Evolutionary conservation across 2,329 filamentous ascomycete species (phyloP), one percentile per base, ranked within the genome.

Genomic region (Stachybotrys chartarum): DNA sequence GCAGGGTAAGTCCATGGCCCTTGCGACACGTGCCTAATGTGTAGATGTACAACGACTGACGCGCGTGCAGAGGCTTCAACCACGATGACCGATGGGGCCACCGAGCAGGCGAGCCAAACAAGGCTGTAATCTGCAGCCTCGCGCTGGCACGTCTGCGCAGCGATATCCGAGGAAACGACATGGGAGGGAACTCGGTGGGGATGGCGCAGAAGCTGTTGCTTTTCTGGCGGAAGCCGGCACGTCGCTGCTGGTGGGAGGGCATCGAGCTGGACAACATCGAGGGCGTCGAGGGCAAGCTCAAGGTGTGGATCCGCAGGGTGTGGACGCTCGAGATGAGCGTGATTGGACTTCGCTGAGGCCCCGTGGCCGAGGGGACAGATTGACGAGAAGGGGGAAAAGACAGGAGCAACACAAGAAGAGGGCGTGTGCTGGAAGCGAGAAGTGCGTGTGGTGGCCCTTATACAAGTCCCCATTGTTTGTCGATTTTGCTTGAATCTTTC

Each of bases 261-360:
- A 88, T 99, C 44, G 92, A 97, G 70, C 79, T 99, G 49, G 84
- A 94, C 17, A 81, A 90, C 61, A 89, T 99, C 12, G 91, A 95
- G 52, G 94, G 94, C 14, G 88, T 97, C 7, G 85, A 96, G 53
- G 93, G 92, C 53, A 90, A 87, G 70, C 80, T 99, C 63, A 99
- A 99, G 75, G 91, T 99, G 56, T 99, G 94, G 94, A 97, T 99
- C 70, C 82, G 94, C 67, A 84, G 94, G 65, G 94, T 99, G 57
- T 99, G 94, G 94, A 99, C 94, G 57, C 80, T 99, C 57, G 94
- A 99, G 79, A 99, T 99, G 90, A 94, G 90, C 69, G 90, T 94
- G 54, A 94, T 95, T 70, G 90, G 90, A 55, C 78, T 95, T 63
- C 87, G 90, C 69, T 90, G 44, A 50, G 10, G 39, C 16, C 49